Evolutionary conservation across 176 grass and related monocot genomes (phyloP).

Genomic region (Zoysia pacifica): DNA sequence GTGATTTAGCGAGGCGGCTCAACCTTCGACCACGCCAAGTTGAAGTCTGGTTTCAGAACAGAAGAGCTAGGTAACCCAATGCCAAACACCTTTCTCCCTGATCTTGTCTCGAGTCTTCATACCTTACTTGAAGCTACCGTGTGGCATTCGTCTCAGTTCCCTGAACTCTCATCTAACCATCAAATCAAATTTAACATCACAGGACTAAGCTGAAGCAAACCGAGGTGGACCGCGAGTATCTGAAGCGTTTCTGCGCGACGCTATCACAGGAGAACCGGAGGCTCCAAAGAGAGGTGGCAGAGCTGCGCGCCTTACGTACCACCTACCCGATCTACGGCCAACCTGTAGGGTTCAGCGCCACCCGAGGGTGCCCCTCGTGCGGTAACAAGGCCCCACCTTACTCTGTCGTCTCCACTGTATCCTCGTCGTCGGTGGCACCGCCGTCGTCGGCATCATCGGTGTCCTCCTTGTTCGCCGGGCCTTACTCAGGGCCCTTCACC

Average conservation of each 20-base stretch:
- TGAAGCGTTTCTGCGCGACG: conserved; percentile 46
- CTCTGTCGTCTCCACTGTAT: too few relatives aligned
- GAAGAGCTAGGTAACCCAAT: conserved; percentile 52
- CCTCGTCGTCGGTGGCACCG: background rate
- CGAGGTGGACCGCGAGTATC: conserved; percentile 51
- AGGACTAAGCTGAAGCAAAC: conserved; percentile 77
- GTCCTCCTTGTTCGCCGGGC: conserved; percentile 30
- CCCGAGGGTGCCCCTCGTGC: conserved; percentile 28
- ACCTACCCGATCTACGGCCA: conserved; percentile 22
- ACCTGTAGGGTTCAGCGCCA: background rate
- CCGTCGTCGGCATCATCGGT: background rate
- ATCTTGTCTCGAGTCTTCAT: background rate
- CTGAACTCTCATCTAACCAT: background rate
- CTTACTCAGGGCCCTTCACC: conserved; percentile 38
- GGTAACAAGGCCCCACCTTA: background rate
- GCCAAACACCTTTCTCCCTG: background rate
- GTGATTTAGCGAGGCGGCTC: conserved; percentile 39
- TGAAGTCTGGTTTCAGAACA: conserved; percentile 69
- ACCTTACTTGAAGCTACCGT: background rate
- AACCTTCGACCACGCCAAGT: conserved; percentile 58
- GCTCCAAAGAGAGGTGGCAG: conserved; percentile 51
- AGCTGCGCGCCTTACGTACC: conserved; percentile 39
- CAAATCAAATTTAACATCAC: conserved; percentile 3
- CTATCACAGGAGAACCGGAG: conserved; percentile 52
- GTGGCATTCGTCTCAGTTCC: background rate